Percentiles rank a stretch among this genome's conserved stretches.
phyloP scores from a whole-genome alignment of 768 basidiomycete species.

The Crassisporium funariophilum region DNA sequence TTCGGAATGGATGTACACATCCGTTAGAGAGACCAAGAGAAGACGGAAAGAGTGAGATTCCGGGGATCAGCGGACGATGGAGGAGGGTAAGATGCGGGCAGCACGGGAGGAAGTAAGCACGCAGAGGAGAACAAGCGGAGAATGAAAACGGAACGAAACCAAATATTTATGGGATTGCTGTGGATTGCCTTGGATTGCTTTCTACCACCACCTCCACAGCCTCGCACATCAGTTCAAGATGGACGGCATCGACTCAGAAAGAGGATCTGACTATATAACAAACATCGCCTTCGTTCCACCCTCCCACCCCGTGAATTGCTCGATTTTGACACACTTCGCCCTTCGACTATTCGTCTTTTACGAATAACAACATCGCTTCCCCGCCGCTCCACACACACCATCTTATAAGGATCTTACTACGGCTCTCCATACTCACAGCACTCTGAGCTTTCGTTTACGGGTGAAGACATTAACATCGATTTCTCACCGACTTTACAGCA shows the following conservation, averaged over 20 bases:
- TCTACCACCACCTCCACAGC: slow-evolving; percentile 1
- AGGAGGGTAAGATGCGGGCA: background rate
- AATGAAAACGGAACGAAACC: background rate
- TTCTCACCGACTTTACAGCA: slow-evolving; percentile 50
- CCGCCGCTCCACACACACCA: slow-evolving; percentile 20
- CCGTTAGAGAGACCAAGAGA: too few relatives aligned
- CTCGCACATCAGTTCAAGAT: background rate
- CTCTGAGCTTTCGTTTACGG: slow-evolving; percentile 64
- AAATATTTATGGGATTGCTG: too few relatives aligned
- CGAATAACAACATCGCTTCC: slow-evolving; percentile 13
- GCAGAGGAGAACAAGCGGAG: background rate
- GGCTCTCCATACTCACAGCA: slow-evolving; percentile 64
- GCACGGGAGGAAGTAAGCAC: background rate
- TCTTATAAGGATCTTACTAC: slow-evolving; percentile 41
- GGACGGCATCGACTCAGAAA: slow-evolving; percentile 8
- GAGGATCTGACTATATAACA: slow-evolving; percentile 29
- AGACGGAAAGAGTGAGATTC: too few relatives aligned
- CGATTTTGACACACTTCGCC: slow-evolving; percentile 16
- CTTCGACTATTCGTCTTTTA: slow-evolving; percentile 14
- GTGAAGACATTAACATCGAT: slow-evolving; percentile 39
- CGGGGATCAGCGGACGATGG: too few relatives aligned
- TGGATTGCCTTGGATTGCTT: too few relatives aligned
- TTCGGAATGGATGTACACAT: too few relatives aligned
- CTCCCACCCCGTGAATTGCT: slow-evolving; percentile 20
- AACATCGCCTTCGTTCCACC: slow-evolving; percentile 23